Percentiles rank a stretch among this genome's conserved stretches.
phyloP scores from a whole-genome alignment of 805 yeast genomes.

The Kazachstania kunashirensis region DNA sequence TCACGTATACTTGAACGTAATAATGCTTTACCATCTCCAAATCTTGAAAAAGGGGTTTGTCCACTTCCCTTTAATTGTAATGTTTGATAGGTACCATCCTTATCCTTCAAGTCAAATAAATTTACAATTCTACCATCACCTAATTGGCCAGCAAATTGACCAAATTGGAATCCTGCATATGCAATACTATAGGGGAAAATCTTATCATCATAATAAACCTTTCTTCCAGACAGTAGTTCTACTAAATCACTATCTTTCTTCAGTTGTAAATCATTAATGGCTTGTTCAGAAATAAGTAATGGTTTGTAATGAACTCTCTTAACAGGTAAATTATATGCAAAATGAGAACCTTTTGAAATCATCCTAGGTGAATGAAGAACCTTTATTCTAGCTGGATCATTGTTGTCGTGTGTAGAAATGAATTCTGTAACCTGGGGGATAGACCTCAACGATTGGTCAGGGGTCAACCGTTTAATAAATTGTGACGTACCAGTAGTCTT shows the following conservation, averaged over 20 bases:
- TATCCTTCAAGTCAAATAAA: slow-evolving; percentile 62
- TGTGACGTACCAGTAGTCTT: slow-evolving; percentile 18
- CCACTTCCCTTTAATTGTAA: slow-evolving; percentile 91
- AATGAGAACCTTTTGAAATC: slow-evolving; percentile 49
- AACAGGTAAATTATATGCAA: slow-evolving; percentile 66
- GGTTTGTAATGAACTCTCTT: slow-evolving; percentile 42
- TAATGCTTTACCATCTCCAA: slow-evolving; percentile 96
- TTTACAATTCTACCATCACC: slow-evolving; percentile 93
- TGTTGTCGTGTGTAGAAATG: slow-evolving; percentile 13
- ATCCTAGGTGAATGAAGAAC: slow-evolving; percentile 43
- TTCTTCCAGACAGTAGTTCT: slow-evolving; percentile 53
- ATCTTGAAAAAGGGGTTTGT: slow-evolving; percentile 80
- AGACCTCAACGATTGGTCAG: slow-evolving; percentile 28
- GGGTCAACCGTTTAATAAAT: slow-evolving; percentile 16
- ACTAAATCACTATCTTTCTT: slow-evolving; percentile 38
- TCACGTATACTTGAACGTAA: slow-evolving; percentile 81
- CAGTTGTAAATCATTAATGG: slow-evolving; percentile 55
- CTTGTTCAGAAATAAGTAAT: slow-evolving; percentile 49
- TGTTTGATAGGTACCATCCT: slow-evolving; percentile 24
- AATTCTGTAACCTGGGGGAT: slow-evolving; percentile 24
- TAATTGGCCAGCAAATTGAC: slow-evolving; percentile 90
- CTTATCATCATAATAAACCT: slow-evolving; percentile 30
- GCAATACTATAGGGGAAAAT: slow-evolving; percentile 81
- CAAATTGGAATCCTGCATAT: slow-evolving; percentile 95
- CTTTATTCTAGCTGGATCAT: slow-evolving; percentile 11